These are phyloP conservation scores for Cercospora janseana DNA, from an alignment of 2,329 filamentous ascomycete species.

Conservation along the genomic window DNA sequence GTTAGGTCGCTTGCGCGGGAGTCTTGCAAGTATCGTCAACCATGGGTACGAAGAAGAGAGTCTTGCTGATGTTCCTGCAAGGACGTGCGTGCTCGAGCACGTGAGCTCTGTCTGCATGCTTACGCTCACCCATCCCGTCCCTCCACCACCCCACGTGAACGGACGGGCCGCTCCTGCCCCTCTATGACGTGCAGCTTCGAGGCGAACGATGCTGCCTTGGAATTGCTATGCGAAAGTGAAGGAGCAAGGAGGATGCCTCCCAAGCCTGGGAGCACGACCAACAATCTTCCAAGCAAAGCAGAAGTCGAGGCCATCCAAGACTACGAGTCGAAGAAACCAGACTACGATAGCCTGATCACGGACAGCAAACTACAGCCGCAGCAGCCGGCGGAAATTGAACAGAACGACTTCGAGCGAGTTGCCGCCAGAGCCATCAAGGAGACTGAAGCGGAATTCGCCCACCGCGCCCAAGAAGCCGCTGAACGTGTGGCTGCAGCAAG, in stretches of 20 bases:
- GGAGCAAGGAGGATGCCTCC: background rate
- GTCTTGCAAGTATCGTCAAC: background rate
- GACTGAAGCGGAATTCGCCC: background rate
- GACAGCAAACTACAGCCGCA: background rate
- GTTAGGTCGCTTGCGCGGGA: background rate
- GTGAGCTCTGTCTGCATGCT: background rate
- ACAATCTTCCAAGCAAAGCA: background rate
- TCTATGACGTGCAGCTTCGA: slow-evolving; percentile 1
- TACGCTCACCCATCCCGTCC: background rate
- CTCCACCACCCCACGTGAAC: background rate
- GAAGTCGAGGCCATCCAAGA: slow-evolving; percentile 2
- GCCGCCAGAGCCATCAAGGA: slow-evolving; percentile 6
- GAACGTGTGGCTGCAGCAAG: background rate
- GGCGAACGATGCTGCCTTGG: slow-evolving; percentile 7
- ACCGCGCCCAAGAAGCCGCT: background rate
- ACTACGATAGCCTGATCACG: background rate
- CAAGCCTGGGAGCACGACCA: background rate
- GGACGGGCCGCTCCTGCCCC: background rate
- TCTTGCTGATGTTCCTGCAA: background rate
- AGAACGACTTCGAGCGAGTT: slow-evolving; percentile 1
- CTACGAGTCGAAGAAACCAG: slow-evolving; percentile 3
- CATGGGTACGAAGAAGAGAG: background rate
- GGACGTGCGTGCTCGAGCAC: slow-evolving; percentile 1
- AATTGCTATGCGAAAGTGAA: background rate
- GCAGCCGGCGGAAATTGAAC: background rate